These are phyloP conservation scores for Irpex sp. DNA, from an alignment of 1,284 basidiomycete genomes.

Conservation along the genomic window DNA sequence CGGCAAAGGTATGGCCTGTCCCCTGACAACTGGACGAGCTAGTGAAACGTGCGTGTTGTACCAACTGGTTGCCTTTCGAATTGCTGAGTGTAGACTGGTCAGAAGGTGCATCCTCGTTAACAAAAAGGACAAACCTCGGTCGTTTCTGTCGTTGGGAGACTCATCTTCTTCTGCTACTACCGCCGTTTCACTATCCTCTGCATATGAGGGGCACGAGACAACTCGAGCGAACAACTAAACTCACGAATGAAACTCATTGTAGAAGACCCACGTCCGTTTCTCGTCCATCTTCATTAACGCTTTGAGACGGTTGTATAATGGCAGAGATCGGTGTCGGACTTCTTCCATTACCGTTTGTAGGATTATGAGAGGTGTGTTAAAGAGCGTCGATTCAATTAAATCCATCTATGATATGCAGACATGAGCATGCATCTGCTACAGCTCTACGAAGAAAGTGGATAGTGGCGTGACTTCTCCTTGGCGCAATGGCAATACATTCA, in stretches of 20 bases:
- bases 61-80: slow-evolving; percentile 81
- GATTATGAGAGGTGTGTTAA: slow-evolving; percentile 78
- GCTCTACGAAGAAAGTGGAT: neutral
- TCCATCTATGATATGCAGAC: slow-evolving; percentile 66
- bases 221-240: slow-evolving; percentile 19
- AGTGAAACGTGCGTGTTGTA: slow-evolving; percentile 71
- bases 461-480: neutral
- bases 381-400: slow-evolving; percentile 72
- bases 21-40: slow-evolving; percentile 47
- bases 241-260: slow-evolving; percentile 85
- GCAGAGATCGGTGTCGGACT: slow-evolving; percentile 91
- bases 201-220: slow-evolving; percentile 1
- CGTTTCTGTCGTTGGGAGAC: slow-evolving; percentile 88
- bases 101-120: slow-evolving; percentile 2
- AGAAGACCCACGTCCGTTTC: slow-evolving; percentile 81
- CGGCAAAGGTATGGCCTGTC: slow-evolving; percentile 38
- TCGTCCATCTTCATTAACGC: slow-evolving; percentile 78
- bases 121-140: slow-evolving; percentile 56
- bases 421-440: neutral
- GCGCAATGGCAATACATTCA: neutral
- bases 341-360: slow-evolving; percentile 96
- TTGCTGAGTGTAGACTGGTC: slow-evolving; percentile 43
- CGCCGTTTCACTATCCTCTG: slow-evolving; percentile 63
- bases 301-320: slow-evolving; percentile 88
- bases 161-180: slow-evolving; percentile 70